Evolutionary conservation across 116 monocot genomes (phyloP).

Genomic region (Dioscorea cayenensis): DNA sequence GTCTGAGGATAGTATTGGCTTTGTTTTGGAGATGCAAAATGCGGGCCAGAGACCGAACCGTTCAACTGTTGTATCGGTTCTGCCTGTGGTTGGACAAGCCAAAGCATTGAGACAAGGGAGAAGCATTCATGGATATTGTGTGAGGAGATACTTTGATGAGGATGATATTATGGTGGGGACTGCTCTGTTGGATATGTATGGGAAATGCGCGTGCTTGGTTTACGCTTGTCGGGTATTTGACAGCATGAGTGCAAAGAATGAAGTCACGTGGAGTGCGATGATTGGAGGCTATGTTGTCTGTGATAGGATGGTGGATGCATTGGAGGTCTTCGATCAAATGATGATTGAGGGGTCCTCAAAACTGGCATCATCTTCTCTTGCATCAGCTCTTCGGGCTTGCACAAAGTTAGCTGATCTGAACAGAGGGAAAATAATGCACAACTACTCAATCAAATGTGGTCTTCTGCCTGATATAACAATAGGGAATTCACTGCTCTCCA

Average conservation of each 20-base stretch:
- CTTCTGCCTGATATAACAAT: constrained; percentile 38
- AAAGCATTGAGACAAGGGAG: constrained; percentile 39
- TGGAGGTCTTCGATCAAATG: constrained; percentile 46
- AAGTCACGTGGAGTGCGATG: constrained; percentile 87
- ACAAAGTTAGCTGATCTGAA: constrained; percentile 40
- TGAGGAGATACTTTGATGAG: constrained; percentile 35
- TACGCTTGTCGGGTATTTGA: constrained; percentile 45
- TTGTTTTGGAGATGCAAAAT: constrained; percentile 49
- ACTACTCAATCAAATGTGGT: constrained; percentile 49
- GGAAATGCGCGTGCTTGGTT: constrained; percentile 44
- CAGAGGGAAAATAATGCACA: constrained; percentile 48
- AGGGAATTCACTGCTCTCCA: constrained; percentile 77
- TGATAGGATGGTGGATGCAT: constrained; percentile 47
- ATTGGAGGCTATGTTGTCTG: constrained; percentile 63
- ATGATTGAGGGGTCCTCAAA: constrained; percentile 17
- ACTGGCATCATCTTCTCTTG: constrained; percentile 40
- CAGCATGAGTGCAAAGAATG: constrained; percentile 45
- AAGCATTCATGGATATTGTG: constrained; percentile 56
- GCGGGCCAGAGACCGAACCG: constrained; percentile 27
- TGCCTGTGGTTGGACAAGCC: constrained; percentile 56
- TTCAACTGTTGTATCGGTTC: constrained; percentile 58
- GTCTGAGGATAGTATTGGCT: constrained; percentile 26
- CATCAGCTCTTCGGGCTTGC: constrained; percentile 55
- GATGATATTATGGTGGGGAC: constrained; percentile 47
- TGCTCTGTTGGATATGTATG: constrained; percentile 70